Evolutionary conservation across 2,329 filamentous ascomycete genomes (phyloP), one percentile per base, ranked within the genome.

Genomic region (Tolypocladium nubicola): DNA sequence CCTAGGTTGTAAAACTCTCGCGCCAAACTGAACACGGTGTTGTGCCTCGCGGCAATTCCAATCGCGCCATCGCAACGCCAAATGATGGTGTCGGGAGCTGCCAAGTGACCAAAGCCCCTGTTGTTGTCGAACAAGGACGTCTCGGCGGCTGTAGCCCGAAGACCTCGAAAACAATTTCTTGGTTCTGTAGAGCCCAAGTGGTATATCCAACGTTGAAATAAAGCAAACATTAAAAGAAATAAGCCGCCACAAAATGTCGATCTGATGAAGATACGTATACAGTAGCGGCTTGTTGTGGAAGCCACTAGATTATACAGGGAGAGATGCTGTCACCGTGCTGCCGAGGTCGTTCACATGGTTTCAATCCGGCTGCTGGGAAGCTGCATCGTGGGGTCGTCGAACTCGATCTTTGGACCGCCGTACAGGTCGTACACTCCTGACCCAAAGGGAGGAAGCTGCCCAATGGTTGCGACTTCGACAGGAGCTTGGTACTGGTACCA

Each of bases 401-500:
- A 83, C 62, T 84, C 82, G 30, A 81, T 70, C 71, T 85, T 85
- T 47, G 75, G 73, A 3, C 64, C 68, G 16, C 65, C 70, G 75
- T 81, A 85, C 1, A 79, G 69, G 61, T 81, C 79, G 61, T 79
- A 80, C 19, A 80, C 72, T n/a, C 71, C 73, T 21, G 76, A 71
- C 7, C 75, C 75, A 58, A 78, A 83, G 8, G 76, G 70, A 14
- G 79, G 77, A 5, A 82, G 63, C 60, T 78, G 75, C 21, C 79
- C 75, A 56, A 83, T 81, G 52, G 76, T 79, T 50, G 78, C 69
- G 49, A 84, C 79, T 65, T 81, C 81, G n/a, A 82, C 77, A 0
- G 80, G 81, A 13, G 79, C 65, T 63, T 84, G 80, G 63, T 83
- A 85, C 38, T 77, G 74, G 61, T 81, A 83, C 80, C 82, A 85